Evolutionary conservation across 1,284 basidiomycete species (phyloP).

Genomic region (Sanghuangporus weigelae): DNA sequence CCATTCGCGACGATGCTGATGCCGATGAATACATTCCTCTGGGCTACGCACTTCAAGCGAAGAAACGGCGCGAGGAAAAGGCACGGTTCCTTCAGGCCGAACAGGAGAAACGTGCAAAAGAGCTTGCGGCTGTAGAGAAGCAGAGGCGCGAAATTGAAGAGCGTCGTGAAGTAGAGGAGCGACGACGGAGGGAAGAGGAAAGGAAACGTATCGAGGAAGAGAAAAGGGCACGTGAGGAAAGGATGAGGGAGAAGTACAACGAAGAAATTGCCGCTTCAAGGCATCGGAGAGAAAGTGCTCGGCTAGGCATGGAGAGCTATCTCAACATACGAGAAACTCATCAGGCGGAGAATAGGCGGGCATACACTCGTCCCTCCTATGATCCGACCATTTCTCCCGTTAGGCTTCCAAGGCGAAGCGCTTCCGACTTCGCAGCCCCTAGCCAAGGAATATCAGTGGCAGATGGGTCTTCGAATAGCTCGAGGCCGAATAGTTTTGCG

Average conservation of each 20-base stretch:
- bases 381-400: conserved; percentile 26
- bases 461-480: not conserved
- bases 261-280: conserved; percentile 61
- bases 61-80: conserved; percentile 68
- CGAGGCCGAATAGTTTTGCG: not conserved
- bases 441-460: not conserved
- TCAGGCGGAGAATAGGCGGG: conserved; percentile 19
- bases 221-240: conserved; percentile 32
- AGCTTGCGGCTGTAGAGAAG: conserved; percentile 34
- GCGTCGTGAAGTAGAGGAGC: conserved; percentile 45
- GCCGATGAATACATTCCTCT: conserved; percentile 61
- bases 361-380: conserved; percentile 34
- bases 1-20: conserved; percentile 20
- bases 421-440: not conserved
- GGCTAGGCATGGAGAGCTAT: conserved; percentile 36
- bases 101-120: conserved; percentile 43
- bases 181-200: conserved; percentile 49
- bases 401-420: not conserved
- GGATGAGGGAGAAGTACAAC: conserved; percentile 45
- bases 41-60: conserved; percentile 59
- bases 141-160: conserved; percentile 43
- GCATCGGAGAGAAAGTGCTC: conserved; percentile 50
- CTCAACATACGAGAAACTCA: conserved; percentile 21
- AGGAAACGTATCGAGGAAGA: conserved; percentile 43
- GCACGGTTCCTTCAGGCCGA: conserved; percentile 60